A percentile compares a stretch with the other conserved stretches of the same genome.
phyloP scores from a whole-genome alignment of 306 rosid genomes.

The Pyrus bretschneideri region DNA sequence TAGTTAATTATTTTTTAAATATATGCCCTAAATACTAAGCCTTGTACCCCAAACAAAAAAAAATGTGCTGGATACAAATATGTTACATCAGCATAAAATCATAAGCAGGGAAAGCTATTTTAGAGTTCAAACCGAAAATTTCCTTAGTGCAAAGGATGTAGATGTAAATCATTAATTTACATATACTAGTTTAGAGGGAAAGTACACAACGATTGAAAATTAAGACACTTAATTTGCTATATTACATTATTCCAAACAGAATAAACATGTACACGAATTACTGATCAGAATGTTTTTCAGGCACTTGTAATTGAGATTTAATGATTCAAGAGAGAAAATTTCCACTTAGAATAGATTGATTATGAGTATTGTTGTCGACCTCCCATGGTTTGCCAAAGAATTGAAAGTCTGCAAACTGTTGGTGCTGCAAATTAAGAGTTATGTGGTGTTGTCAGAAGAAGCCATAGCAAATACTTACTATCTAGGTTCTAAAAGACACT shows the following conservation, averaged over 20 bases:
- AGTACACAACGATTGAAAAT: not conserved
- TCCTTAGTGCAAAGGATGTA: not conserved
- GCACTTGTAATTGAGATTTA: not conserved
- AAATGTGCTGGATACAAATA: not conserved
- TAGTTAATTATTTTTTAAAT: not conserved
- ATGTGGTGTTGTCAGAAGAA: not conserved
- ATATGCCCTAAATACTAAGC: not conserved
- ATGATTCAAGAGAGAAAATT: not conserved
- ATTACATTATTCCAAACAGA: conserved; percentile 13
- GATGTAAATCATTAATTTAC: not conserved
- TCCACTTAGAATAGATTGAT: conserved; percentile 16
- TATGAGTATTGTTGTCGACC: conserved; percentile 36
- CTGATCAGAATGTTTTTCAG: not conserved
- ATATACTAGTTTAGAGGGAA: not conserved
- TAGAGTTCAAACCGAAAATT: not conserved
- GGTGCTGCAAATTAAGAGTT: conserved; percentile 45
- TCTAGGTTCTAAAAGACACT: too few relatives aligned
- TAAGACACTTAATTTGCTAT: not conserved
- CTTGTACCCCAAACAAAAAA: not conserved
- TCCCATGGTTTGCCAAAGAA: conserved; percentile 51
- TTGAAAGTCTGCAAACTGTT: conserved; percentile 51
- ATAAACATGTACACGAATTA: not conserved
- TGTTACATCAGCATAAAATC: not conserved
- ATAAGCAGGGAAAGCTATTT: not conserved
- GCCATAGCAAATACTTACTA: not conserved